A percentile compares a stretch with the other conserved stretches of the same genome.
phyloP scores from a whole-genome alignment of 1,284 basidiomycete genomes.

The Exobasidium cylindrosporum region DNA sequence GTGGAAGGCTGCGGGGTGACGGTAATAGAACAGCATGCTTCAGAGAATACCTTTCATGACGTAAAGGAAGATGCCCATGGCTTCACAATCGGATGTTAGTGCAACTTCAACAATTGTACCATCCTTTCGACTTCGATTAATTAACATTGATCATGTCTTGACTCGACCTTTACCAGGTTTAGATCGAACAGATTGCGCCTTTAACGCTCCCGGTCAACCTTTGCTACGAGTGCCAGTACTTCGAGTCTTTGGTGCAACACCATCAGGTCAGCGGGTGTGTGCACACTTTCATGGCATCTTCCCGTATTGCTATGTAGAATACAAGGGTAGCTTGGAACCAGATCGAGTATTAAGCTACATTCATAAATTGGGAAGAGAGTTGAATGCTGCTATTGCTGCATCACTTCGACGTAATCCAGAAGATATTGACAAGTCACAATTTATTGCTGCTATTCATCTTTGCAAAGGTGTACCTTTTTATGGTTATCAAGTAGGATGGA shows the following conservation, averaged over 20 bases:
- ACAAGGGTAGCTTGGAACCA: slow-evolving; percentile 53
- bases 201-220: slow-evolving; percentile 63
- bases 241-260: slow-evolving; percentile 81
- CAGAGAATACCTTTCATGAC: too few relatives aligned
- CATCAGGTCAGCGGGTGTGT: slow-evolving; percentile 73
- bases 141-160: slow-evolving; percentile 47
- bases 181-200: slow-evolving; percentile 39
- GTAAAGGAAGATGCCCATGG: not conserved
- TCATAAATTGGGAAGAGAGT: slow-evolving; percentile 65
- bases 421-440: slow-evolving; percentile 27
- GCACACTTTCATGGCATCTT: slow-evolving; percentile 76
- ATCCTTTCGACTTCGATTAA: slow-evolving; percentile 44
- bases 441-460: slow-evolving; percentile 64
- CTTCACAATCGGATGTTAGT: not conserved
- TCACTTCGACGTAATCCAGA: slow-evolving; percentile 32
- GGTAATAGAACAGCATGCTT: too few relatives aligned
- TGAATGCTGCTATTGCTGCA: slow-evolving; percentile 61
- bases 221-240: slow-evolving; percentile 68
- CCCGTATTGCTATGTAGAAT: slow-evolving; percentile 63
- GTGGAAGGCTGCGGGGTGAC: too few relatives aligned
- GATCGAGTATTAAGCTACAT: slow-evolving; percentile 68
- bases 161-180: slow-evolving; percentile 23
- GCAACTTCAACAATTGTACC: slow-evolving; percentile 11
- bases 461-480: slow-evolving; percentile 96
- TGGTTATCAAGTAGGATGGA: slow-evolving; percentile 82